These are phyloP conservation scores for Sporothrix brunneoviolacea DNA, from an alignment of 2,329 filamentous ascomycete genomes.

Conservation along the genomic window DNA sequence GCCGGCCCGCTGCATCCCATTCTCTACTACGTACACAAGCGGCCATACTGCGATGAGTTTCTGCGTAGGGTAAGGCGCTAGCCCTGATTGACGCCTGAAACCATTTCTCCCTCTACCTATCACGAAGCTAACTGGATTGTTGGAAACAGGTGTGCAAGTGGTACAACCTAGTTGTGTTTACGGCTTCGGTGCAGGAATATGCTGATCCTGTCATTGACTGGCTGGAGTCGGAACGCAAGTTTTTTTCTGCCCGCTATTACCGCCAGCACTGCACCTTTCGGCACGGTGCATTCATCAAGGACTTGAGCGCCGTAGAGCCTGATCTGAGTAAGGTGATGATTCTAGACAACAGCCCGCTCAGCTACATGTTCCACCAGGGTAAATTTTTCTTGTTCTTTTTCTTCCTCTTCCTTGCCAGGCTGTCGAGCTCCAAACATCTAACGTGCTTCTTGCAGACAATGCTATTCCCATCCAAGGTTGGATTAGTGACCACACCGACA, in stretches of 20 bases:
- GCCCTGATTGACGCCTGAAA: no score
- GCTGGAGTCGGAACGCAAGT: conserved; percentile 94
- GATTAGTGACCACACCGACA: conserved; percentile 98
- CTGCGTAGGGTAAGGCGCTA: conserved; percentile 63
- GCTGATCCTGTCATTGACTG: conserved; percentile 98
- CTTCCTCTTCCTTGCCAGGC: not conserved
- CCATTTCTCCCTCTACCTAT: not conserved
- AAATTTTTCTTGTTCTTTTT: conserved; percentile 25
- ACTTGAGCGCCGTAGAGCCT: conserved; percentile 90
- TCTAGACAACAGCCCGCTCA: conserved; percentile 94
- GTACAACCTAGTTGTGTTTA: conserved; percentile 97
- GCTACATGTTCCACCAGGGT: conserved; percentile 99
- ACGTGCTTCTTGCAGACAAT: conserved; percentile 61
- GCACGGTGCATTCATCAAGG: conserved; percentile 96
- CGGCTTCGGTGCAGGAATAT: conserved; percentile 95
- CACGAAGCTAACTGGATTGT: not conserved
- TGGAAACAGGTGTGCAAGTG: conserved; percentile 72
- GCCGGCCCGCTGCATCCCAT: conserved; percentile 89
- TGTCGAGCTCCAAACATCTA: not conserved
- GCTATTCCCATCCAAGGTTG: conserved; percentile 98
- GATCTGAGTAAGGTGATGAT: conserved; percentile 99
- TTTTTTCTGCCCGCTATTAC: conserved; percentile 90
- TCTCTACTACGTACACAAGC: conserved; percentile 97
- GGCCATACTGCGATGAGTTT: conserved; percentile 95
- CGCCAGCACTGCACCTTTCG: conserved; percentile 94